phyloP scores from a whole-genome alignment of 2,329 filamentous ascomycete genomes.

The Xylariaceae sp. region DNA sequence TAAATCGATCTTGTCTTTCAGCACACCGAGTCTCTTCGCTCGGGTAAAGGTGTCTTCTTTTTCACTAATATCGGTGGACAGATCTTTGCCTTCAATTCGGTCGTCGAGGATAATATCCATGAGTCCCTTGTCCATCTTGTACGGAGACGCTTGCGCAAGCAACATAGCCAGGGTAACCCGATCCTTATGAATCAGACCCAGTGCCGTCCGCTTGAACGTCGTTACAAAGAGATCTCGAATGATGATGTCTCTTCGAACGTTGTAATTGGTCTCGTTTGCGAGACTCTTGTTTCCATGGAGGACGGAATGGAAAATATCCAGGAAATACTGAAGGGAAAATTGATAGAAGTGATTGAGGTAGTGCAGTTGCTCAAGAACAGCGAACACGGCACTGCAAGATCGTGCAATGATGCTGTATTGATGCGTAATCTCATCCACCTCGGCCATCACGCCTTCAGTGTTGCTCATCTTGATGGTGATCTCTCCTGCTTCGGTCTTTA shows the following conservation, averaged over 20 bases:
- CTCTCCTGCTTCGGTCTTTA: slow-evolving; percentile 95
- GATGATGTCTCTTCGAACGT: slow-evolving; percentile 79
- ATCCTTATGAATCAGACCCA: slow-evolving; percentile 89
- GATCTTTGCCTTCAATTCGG: slow-evolving; percentile 66
- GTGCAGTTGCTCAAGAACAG: slow-evolving; percentile 92
- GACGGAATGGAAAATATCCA: slow-evolving; percentile 94
- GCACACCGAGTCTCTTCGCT: slow-evolving; percentile 61
- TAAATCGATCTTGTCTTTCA: slow-evolving; percentile 66
- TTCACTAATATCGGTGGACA: slow-evolving; percentile 61
- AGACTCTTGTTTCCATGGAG: slow-evolving; percentile 73
- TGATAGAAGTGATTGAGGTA: slow-evolving; percentile 99
- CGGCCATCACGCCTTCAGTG: slow-evolving; percentile 95
- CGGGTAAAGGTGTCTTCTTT: slow-evolving; percentile 63
- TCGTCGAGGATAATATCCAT: slow-evolving; percentile 84
- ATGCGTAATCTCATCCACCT: slow-evolving; percentile 91
- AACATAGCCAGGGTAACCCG: slow-evolving; percentile 91
- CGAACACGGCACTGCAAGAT: slow-evolving; percentile 95
- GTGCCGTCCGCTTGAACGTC: slow-evolving; percentile 86
- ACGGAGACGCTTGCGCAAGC: slow-evolving; percentile 90
- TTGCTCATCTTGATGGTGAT: slow-evolving; percentile 95
- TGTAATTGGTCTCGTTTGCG: slow-evolving; percentile 65
- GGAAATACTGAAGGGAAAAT: slow-evolving; percentile 96
- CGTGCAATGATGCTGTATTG: slow-evolving; percentile 91
- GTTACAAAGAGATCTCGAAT: slow-evolving; percentile 87
- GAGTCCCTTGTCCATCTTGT: slow-evolving; percentile 85